Conservation (phyloP, 352 stramenopile species). For the Thraustochytrium sp. region DNA sequence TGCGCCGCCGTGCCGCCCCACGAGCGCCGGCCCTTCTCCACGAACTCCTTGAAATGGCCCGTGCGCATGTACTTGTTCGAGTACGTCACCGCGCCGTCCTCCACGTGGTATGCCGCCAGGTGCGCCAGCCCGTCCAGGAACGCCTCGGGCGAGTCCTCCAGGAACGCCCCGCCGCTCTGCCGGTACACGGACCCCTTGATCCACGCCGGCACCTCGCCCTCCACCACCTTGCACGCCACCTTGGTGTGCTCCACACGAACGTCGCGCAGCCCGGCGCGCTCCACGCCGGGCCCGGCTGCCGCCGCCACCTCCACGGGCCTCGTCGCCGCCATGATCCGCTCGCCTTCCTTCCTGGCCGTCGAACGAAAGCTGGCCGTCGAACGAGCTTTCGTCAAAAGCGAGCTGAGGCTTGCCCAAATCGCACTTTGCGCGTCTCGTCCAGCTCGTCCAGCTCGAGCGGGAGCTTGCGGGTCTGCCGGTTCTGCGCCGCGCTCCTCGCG, state of each 20-base stretch:
- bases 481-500: too few species aligned
- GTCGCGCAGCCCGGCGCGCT: background rate
- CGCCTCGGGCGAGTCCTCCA: background rate
- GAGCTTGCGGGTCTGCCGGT: too few species aligned
- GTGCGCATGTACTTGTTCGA: slow-evolving; percentile 45
- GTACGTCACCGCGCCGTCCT: slow-evolving; percentile 3
- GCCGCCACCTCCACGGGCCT: too few species aligned
- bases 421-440: too few species aligned
- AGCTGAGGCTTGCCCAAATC: too few species aligned
- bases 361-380: too few species aligned
- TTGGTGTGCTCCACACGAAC: slow-evolving; percentile 8
- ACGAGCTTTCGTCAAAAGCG: too few species aligned
- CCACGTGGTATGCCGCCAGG: slow-evolving; percentile 5
- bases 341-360: too few species aligned
- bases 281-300: too few species aligned
- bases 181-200: slow-evolving; percentile 34
- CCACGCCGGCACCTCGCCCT: slow-evolving; percentile 19
- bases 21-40: background rate
- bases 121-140: slow-evolving; percentile 38
- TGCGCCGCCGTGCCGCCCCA: background rate
- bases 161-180: slow-evolving; percentile 35
- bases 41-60: background rate
- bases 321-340: too few species aligned
- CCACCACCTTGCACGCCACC: background rate
- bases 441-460: too few species aligned